Evolutionary conservation across 352 stramenopile genomes (phyloP), one percentile per base, ranked within the genome.

Genomic region (Globisporangium nodosum): DNA sequence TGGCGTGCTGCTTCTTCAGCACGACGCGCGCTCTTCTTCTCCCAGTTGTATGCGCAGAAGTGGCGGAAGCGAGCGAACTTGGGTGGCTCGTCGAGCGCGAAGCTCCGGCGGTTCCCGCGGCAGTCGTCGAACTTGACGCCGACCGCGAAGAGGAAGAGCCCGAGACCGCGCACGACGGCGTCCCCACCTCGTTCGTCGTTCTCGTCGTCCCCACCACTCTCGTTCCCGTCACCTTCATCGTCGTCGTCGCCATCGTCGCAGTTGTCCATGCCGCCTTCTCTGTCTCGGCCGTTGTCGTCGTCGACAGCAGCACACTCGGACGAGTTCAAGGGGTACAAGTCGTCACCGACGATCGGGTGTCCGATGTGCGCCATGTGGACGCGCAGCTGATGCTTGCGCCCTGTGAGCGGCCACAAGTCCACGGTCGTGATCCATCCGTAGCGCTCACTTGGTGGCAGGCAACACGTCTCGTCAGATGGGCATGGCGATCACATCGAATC

Each of bases 311-410:
- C 24, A 27, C 24, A 27, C 24, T 27, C 24, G 1, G 24, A 27
- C 24, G 24, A 27, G 31, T 35, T 1, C 31, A 3, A 16, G 47
- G 87, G 79, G 48, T 91, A 82, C 16, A 90, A 68, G 53, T 87
- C 72, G 43, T 90, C 82, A 9, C 80, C 80, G 21, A 79, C 67
- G 52, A 92, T 87, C 27, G 78, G 78, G 39, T 89, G 79, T 2
- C 78, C 74, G 15, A 83, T 56, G 31, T 48, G 60, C 15, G 78
- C 76, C 63, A 77, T 77, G 61, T 90, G 82, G 24, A 84, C 49
- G n/a, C 79, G 72, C 48, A 92, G 68, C 56, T 92, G 82, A 50
- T 92, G 82, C 63, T 79, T 84, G 35, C 80, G 65, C 1, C 82
- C 82, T 15, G 79, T 92, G 7, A 86, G 63, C 18, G 76, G 76